Evolutionary conservation across 352 stramenopile species (phyloP).

Genomic region (Phytophthora agathidicida): DNA sequence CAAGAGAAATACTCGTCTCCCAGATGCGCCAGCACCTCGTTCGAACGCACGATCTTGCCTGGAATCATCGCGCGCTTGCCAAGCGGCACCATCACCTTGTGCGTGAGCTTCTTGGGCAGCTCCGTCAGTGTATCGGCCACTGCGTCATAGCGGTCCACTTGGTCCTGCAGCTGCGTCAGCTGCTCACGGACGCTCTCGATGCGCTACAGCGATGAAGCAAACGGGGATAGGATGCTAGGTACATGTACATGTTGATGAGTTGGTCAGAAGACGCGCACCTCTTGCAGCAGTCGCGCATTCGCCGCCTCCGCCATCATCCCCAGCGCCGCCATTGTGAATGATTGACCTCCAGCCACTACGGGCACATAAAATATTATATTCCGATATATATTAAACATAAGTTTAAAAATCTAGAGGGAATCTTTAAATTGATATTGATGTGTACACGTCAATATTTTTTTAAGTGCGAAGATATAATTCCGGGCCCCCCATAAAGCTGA

Average conservation of each 20-base stretch:
- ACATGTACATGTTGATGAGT: not conserved
- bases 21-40: conserved; percentile 83
- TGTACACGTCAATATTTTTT: too few species aligned
- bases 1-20: conserved; percentile 86
- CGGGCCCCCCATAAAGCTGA: not conserved
- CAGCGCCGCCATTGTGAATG: conserved; percentile 34
- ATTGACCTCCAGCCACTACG: too few species aligned
- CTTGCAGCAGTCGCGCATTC: conserved; percentile 66
- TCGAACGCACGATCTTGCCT: conserved; percentile 83
- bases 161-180: conserved; percentile 56
- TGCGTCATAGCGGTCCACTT: conserved; percentile 59
- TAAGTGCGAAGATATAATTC: conserved; percentile 27
- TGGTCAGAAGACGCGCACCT: conserved; percentile 43
- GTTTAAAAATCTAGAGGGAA: too few species aligned
- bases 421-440: too few species aligned
- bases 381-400: too few species aligned
- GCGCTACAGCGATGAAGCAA: conserved; percentile 37
- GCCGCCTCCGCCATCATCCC: conserved; percentile 45
- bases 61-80: conserved; percentile 86
- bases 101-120: conserved; percentile 79
- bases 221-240: not conserved
- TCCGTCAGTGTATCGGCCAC: conserved; percentile 63
- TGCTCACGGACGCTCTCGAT: conserved; percentile 63
- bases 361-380: too few species aligned
- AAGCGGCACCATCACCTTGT: conserved; percentile 84